phyloP scores from a whole-genome alignment of 2,329 filamentous ascomycete genomes.

The Ascochyta fabae region DNA sequence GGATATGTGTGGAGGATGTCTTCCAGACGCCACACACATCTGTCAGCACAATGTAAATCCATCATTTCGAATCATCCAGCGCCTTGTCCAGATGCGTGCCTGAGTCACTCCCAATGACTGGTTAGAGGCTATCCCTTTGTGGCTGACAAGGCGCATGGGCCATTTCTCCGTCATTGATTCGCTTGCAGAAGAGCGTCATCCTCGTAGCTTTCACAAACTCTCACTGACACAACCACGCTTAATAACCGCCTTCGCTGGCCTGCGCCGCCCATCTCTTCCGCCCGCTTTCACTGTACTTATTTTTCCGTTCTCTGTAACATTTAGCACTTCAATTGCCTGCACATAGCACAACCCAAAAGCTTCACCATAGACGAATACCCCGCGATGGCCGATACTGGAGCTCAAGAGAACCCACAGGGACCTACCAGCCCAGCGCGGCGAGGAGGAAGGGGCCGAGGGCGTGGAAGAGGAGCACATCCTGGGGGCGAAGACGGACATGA shows the following conservation, averaged over 20 bases:
- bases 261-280: slow-evolving; percentile 4
- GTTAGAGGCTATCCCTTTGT: slow-evolving; percentile 15
- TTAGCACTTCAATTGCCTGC: neutral
- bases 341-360: slow-evolving; percentile 6
- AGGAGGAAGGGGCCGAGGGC: slow-evolving; percentile 40
- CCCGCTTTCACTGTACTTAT: neutral
- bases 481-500: slow-evolving; percentile 31
- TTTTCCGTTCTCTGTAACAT: slow-evolving; percentile 4
- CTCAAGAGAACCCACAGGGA: slow-evolving; percentile 32
- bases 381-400: slow-evolving; percentile 43
- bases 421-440: slow-evolving; percentile 38
- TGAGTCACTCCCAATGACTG: slow-evolving; percentile 37
- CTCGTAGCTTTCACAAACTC: slow-evolving; percentile 26
- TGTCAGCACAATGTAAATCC: neutral
- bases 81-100: slow-evolving; percentile 10
- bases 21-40: neutral
- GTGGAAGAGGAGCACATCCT: slow-evolving; percentile 34
- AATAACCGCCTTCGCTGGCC: slow-evolving; percentile 29
- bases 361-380: slow-evolving; percentile 26
- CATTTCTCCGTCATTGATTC: slow-evolving; percentile 30
- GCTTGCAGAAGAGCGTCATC: slow-evolving; percentile 39
- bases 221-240: slow-evolving; percentile 18
- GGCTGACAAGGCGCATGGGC: slow-evolving; percentile 21
- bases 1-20: too few relatives aligned
- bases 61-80: slow-evolving; percentile 39